Evolutionary conservation across 768 basidiomycete species (phyloP).

Genomic region (Tephrocybe sp.): DNA sequence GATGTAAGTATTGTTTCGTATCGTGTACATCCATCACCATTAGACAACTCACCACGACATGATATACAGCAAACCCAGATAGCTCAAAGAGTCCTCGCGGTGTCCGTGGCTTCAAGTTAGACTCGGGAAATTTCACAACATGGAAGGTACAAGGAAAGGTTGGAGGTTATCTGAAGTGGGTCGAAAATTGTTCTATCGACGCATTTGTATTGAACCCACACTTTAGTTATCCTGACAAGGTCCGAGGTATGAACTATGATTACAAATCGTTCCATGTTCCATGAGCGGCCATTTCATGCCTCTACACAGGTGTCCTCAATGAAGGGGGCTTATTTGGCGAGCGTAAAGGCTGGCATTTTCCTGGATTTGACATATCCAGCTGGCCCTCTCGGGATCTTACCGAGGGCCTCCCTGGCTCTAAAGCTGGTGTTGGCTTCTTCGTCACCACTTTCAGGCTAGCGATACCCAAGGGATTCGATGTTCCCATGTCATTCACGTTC

Average conservation of each 20-base stretch:
- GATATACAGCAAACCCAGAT: constrained; percentile 39
- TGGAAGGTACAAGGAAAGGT: constrained; percentile 81
- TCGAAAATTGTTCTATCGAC: no score
- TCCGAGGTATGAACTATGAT: constrained; percentile 34
- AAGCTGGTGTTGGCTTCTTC: constrained; percentile 81
- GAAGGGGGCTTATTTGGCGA: constrained; percentile 76
- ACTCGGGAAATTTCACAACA: constrained; percentile 53
- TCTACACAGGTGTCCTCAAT: constrained; percentile 52
- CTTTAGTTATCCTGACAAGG: constrained; percentile 70
- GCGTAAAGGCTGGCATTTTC: constrained; percentile 73
- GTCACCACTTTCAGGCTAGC: constrained; percentile 68
- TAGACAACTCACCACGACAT: neutral
- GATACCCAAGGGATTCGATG: constrained; percentile 61
- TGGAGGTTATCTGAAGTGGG: constrained; percentile 67
- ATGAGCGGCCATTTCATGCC: no score
- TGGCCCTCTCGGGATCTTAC: constrained; percentile 62
- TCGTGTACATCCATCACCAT: neutral
- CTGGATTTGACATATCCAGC: constrained; percentile 60
- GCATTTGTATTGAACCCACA: neutral
- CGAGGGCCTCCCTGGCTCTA: constrained; percentile 53
- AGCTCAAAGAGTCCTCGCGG: constrained; percentile 75
- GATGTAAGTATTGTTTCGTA: constrained; percentile 33
- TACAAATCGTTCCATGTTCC: neutral
- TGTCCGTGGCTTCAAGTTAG: constrained; percentile 73
- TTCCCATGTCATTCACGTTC: constrained; percentile 72